phyloP scores from a whole-genome alignment of 148 eudicot genomes.

The Amaranthus cruentus region DNA sequence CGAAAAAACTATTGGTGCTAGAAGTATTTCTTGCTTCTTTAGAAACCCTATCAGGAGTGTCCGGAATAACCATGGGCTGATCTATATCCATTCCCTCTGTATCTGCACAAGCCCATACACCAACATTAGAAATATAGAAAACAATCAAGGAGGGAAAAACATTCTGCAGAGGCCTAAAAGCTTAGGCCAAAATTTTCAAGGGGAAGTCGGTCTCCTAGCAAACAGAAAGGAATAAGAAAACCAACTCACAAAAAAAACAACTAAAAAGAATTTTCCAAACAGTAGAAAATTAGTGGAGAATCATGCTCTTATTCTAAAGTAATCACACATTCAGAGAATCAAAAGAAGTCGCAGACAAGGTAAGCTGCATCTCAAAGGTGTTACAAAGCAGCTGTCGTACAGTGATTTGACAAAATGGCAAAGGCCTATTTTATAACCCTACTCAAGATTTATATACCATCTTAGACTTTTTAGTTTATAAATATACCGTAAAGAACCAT shows the following conservation, averaged over 20 bases:
- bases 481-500: no score
- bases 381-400: not conserved
- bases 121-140: not conserved
- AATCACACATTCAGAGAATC: not conserved
- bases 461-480: no score
- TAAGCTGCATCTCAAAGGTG: no score
- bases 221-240: not conserved
- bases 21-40: constrained; percentile 16
- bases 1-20: constrained; percentile 17
- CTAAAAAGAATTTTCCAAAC: not conserved
- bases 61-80: constrained; percentile 52
- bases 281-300: not conserved
- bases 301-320: not conserved
- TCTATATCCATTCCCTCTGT: constrained; percentile 53
- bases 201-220: not conserved
- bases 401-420: no score
- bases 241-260: not conserved
- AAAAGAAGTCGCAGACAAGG: no score
- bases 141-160: not conserved
- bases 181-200: not conserved
- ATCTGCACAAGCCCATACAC: constrained; percentile 29
- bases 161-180: not conserved
- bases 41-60: constrained; percentile 62
- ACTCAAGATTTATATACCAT: no score
- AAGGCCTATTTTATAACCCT: no score